These are phyloP conservation scores for Lactuca sativa DNA, from an alignment of 129 eudicot species.

Conservation along the genomic window DNA sequence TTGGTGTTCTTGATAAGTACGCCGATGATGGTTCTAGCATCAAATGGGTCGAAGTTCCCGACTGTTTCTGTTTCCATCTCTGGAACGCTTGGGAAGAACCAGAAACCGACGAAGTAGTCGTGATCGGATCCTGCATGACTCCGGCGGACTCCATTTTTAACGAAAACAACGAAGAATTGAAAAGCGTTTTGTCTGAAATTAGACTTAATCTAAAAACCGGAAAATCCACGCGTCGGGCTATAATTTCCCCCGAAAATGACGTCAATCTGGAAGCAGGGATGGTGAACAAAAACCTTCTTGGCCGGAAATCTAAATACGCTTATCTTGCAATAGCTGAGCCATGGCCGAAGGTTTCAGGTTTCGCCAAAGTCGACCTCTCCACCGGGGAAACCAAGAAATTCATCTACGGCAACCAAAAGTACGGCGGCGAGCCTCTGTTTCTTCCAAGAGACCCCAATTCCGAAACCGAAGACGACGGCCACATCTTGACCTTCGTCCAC, in stretches of 20 bases:
- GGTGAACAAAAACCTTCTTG: slow-evolving; percentile 47
- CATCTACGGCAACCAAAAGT: slow-evolving; percentile 36
- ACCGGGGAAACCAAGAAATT: slow-evolving; percentile 44
- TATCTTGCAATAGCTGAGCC: slow-evolving; percentile 57
- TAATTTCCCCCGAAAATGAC: slow-evolving; percentile 31
- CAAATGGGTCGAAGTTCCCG: slow-evolving; percentile 51
- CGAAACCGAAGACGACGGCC: slow-evolving; percentile 45
- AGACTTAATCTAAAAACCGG: slow-evolving; percentile 46
- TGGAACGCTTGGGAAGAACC: slow-evolving; percentile 65
- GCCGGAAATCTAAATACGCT: slow-evolving; percentile 46
- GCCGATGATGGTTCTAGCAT: slow-evolving; percentile 38
- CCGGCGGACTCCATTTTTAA: slow-evolving; percentile 62
- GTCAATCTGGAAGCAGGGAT: slow-evolving; percentile 60
- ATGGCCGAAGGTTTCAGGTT: slow-evolving; percentile 65
- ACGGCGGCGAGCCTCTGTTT: slow-evolving; percentile 58
- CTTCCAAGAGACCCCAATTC: slow-evolving; percentile 34
- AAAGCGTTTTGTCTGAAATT: slow-evolving; percentile 50
- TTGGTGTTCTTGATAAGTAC: slow-evolving; percentile 45
- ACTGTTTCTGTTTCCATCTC: slow-evolving; percentile 51
- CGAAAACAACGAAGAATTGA: slow-evolving; percentile 41
- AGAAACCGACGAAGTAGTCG: slow-evolving; percentile 45
- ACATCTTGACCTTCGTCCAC: slow-evolving; percentile 45
- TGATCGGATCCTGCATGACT: slow-evolving; percentile 63
- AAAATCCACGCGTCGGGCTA: slow-evolving; percentile 40
- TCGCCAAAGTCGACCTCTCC: slow-evolving; percentile 45